Evolutionary conservation across 2,329 filamentous ascomycete species (phyloP).

Genomic region (Cryoendolithus antarcticus): DNA sequence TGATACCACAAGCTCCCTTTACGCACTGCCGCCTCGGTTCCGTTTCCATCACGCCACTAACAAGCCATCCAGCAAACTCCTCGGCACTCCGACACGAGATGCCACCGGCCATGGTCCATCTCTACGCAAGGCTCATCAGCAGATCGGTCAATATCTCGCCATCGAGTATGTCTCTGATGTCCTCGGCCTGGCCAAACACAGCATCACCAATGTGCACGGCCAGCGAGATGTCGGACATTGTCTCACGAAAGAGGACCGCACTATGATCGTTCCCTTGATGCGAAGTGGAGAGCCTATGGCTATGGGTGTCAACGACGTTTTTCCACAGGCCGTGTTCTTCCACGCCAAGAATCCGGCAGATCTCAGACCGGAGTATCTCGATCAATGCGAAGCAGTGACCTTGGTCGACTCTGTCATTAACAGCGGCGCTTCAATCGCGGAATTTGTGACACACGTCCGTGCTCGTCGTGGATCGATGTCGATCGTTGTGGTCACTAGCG

Average conservation of each 20-base stretch:
- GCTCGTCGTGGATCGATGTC: no score
- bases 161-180: conserved; percentile 34
- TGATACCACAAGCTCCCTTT: no score
- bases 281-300: conserved; percentile 52
- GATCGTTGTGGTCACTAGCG: no score
- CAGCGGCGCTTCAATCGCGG: conserved; percentile 37
- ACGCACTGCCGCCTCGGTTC: no score
- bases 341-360: conserved; percentile 34
- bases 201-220: conserved; percentile 42
- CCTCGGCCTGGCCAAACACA: conserved; percentile 38
- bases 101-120: conserved; percentile 31
- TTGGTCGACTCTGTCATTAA: conserved; percentile 52
- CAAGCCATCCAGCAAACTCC: conserved; percentile 34
- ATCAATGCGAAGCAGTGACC: conserved; percentile 30
- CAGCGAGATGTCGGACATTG: conserved; percentile 30
- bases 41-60: conserved; percentile 34
- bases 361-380: conserved; percentile 32
- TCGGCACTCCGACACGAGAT: conserved; percentile 44
- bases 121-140: conserved; percentile 38
- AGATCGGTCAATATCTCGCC: conserved; percentile 43
- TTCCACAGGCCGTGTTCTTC: conserved; percentile 41
- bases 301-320: conserved; percentile 41
- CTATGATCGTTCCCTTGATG: conserved; percentile 49
- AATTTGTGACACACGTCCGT: conserved; percentile 40
- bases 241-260: conserved; percentile 36